Base-by-base conservation (phyloP, 257 asterid species). In the Solanum peruvianum region DNA sequence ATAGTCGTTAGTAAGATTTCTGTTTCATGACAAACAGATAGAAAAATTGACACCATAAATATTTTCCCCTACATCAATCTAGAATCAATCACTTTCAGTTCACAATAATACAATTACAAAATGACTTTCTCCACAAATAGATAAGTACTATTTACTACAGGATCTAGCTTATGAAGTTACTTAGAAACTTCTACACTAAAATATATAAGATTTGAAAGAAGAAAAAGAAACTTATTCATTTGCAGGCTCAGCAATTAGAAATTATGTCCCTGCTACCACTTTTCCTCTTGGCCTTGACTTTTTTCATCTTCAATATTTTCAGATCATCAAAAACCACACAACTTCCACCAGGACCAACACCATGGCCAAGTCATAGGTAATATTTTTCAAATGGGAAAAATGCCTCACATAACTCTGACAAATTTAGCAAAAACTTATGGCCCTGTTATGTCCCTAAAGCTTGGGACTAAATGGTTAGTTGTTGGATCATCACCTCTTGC, bases 311-410 rank as follows among this genome's bases (percentile, higher is more conserved):
- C 84, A 88, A 88, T 33, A 18, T 58, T 25, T 72, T 85, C 87
- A 87, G 82, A 35, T 78, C 88, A 86, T 69, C 75, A 6, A 75
- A 83, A 14, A 20, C 11, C 11, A 83, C 87, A 4, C 88, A 64
- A 13, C 91, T 92, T 73, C 95, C 96, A 41, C 94, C 94, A 31
- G 94, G 94, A 37, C 95, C 97, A 86, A 85, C 86, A 60, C 89
- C 93, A 87, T 92, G 93, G 94, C 94, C 95, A 27, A 16, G 21
- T 92, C 85, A 6, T 91, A 12, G 90, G 92, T 84, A 91, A 88
- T 64, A 80, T 94, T 56, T 78, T 47, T 73, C 89, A 86, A 62
- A 49, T 88, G 72, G 86, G 73, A 29, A 77, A 87, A 45, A 33
- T 18, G 31, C 71, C 88, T 76, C 94, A 89, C 39, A 25, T 90